Conservation (phyloP, 768 basidiomycete genomes). For the Boletus vermiculosoides region DNA sequence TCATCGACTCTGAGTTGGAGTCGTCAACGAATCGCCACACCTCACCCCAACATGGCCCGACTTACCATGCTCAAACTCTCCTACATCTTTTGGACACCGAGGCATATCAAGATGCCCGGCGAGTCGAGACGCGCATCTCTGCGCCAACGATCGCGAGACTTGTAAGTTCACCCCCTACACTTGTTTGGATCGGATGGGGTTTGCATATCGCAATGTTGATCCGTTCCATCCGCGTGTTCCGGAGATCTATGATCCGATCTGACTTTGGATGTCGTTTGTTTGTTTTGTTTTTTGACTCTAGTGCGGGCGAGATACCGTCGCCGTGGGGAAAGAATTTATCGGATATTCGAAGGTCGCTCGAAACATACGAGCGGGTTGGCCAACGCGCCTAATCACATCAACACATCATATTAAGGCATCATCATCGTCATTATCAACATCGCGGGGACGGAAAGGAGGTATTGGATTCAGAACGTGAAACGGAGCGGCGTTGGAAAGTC, state of each 20-base stretch:
- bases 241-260: slow-evolving; percentile 4
- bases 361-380: slow-evolving; percentile 17
- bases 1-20: not conserved
- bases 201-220: too few species aligned
- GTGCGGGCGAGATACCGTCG: slow-evolving; percentile 28
- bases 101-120: slow-evolving; percentile 50
- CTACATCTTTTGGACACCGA: slow-evolving; percentile 53
- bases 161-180: slow-evolving; percentile 15
- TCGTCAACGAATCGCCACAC: not conserved
- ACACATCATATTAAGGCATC: not conserved
- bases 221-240: not conserved
- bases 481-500: not conserved
- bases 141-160: slow-evolving; percentile 27
- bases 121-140: slow-evolving; percentile 27
- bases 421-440: not conserved
- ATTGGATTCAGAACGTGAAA: not conserved
- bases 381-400: slow-evolving; percentile 12
- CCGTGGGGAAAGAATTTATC: slow-evolving; percentile 31
- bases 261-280: not conserved
- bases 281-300: not conserved
- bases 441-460: not conserved
- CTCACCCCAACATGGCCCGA: not conserved
- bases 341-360: slow-evolving; percentile 34
- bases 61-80: slow-evolving; percentile 43
- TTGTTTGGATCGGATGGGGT: not conserved